Base-by-base conservation (phyloP, 306 rosid species). In the Purshia tridentata region DNA sequence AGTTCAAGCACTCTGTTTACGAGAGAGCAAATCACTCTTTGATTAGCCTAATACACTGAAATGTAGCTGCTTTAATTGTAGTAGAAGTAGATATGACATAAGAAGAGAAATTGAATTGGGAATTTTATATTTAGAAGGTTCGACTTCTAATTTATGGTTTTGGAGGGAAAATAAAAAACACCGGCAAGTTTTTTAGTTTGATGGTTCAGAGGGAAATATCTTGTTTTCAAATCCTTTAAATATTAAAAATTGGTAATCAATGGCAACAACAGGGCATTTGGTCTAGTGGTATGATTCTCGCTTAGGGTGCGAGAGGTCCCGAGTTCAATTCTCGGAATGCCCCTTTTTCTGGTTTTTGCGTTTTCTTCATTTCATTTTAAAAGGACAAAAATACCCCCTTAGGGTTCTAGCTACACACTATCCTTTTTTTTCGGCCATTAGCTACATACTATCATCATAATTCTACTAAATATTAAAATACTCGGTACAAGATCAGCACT, bases 231-330 rank as follows among this genome's bases (percentile, higher is more conserved):
- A 2, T 0, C 5, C 1, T 4, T 49, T 49, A 41, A 2, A 15
- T 0, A 1, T 0, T 0, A 3, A 2, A 42, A 8, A 4, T 0
- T 15, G 9, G 1, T 0, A 0, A 0, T 1, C 0, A 4, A 0
- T 9, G 0, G 0, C 19, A 1, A 7, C 19, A 1, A 7, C 0
- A 0, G 85, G 87, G 84, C 85, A 86, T 78, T 86, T 86, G 87
- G 87, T 86, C 83, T 82, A 74, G 84, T 82, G 89, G 88, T 82
- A 78, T 85, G 86, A 81, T 85, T 81, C 86, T 85, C 85, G 86
- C 85, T 85, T 82, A 82, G 86, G 89, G 86, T 85, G 89, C 86
- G 85, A 77, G 83, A 82, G 89, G 85, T 85, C 83, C 84, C 85
- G 83, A 85, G 86, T 85, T 85, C 89, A 80, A 82, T 82, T 85